Evolutionary conservation across 1,284 basidiomycete species (phyloP).

Genomic region (Amylostereum areolatum): DNA sequence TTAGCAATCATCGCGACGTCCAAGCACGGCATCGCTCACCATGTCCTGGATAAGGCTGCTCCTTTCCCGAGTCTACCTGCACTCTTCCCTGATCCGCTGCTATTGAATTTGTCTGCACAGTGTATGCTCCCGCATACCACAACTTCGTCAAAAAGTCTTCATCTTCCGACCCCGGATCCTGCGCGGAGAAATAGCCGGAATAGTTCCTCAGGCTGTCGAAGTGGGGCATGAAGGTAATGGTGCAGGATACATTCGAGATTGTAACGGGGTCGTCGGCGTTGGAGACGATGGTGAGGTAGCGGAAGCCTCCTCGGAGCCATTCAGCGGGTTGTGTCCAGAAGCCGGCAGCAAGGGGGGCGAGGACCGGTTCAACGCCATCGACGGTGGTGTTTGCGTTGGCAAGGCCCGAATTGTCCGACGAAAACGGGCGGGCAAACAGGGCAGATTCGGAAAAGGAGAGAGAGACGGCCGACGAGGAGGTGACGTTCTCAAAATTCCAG

Average conservation of each 20-base stretch:
- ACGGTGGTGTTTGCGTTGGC: constrained; percentile 29
- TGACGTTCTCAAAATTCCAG: constrained; percentile 27
- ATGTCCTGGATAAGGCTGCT: not conserved
- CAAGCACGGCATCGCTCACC: not conserved
- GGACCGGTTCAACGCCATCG: constrained; percentile 39
- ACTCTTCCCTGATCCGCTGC: constrained; percentile 45
- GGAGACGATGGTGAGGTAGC: constrained; percentile 46
- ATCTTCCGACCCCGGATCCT: constrained; percentile 39
- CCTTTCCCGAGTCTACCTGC: constrained; percentile 19
- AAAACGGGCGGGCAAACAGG: constrained; percentile 35
- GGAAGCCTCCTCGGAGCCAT: constrained; percentile 46
- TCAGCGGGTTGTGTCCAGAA: constrained; percentile 44
- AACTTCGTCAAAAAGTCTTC: constrained; percentile 49
- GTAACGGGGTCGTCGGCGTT: constrained; percentile 28
- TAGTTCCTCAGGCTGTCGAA: constrained; percentile 45
- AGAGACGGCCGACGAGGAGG: constrained; percentile 29
- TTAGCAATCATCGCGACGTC: not conserved
- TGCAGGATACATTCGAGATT: constrained; percentile 46
- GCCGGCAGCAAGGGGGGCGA: constrained; percentile 30
- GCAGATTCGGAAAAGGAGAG: constrained; percentile 46
- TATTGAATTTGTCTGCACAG: constrained; percentile 54
- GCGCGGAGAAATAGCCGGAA: constrained; percentile 49
- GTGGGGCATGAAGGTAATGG: constrained; percentile 53
- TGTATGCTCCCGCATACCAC: constrained; percentile 60
- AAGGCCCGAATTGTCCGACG: constrained; percentile 38